Percentiles rank a stretch among this genome's conserved stretches.
Evolutionary conservation across 257 asterid species (phyloP).

Genomic region (Solanum ossicruentum): DNA sequence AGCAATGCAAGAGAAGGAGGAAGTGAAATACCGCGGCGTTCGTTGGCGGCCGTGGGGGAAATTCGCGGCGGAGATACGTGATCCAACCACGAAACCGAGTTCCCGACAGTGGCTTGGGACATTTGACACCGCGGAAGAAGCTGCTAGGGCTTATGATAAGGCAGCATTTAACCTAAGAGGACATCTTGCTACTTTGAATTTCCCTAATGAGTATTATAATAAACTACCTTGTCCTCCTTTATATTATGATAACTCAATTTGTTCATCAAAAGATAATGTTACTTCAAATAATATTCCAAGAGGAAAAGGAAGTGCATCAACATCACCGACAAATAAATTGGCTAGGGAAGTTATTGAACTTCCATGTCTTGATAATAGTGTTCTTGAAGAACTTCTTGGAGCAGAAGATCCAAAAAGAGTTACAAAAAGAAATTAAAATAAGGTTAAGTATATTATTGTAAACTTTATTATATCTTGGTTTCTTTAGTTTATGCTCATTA

Average conservation of each 20-base stretch:
- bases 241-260: neutral
- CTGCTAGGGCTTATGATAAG: constrained; percentile 44
- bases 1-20: constrained; percentile 34
- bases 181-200: constrained; percentile 44
- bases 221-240: constrained; percentile 38
- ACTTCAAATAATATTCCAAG: neutral
- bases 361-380: constrained; percentile 31
- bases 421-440: constrained; percentile 9
- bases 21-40: constrained; percentile 42
- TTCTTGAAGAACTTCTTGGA: constrained; percentile 50
- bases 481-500: neutral
- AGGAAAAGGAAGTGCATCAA: constrained; percentile 2
- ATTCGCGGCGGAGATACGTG: constrained; percentile 66
- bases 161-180: constrained; percentile 37
- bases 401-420: constrained; percentile 13
- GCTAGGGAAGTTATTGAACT: constrained; percentile 36
- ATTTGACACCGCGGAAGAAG: constrained; percentile 55
- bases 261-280: neutral
- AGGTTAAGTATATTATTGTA: neutral
- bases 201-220: constrained; percentile 45
- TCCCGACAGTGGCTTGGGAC: constrained; percentile 60
- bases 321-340: neutral
- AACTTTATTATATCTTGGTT: neutral
- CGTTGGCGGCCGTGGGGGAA: constrained; percentile 59
- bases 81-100: constrained; percentile 37